Base-by-base conservation (phyloP, 306 rosid species). In the Pyrus bretschneideri region DNA sequence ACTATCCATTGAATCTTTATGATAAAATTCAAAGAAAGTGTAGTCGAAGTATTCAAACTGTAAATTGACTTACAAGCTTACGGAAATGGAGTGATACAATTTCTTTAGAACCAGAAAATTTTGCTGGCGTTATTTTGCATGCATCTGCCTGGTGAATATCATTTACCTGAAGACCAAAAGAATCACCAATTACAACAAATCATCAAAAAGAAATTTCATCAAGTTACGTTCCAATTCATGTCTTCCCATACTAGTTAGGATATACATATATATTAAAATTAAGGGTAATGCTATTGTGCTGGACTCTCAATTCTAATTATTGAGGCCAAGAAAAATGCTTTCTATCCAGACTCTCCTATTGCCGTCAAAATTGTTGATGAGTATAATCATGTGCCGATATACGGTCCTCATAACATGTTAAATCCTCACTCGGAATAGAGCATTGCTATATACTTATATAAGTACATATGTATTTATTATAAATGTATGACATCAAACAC, bases 81-180 rank as follows among this genome's bases (percentile, higher is more conserved):
- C 93, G 93, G 71, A 80, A 85, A 79, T 79, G 79, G 75, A 96
- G 98, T 0, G 90, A 83, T 57, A 89, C 98, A 5, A 92, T 90
- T 83, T 96, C 99, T 76, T 96, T 96, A 4, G 99, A 82, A 60
- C 99, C 99, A 0, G 88, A 96, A 80, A 96, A 96, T 73, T 96
- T 93, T 5, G 96, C 96, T 4, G 99, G 99, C 33, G 87, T 91
- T 52, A 96, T 76, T 82, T 96, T 96, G 86, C 99, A 96, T 2
- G 89, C 87, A 81, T 89, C 96, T 2, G 99, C 93, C 67, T 85
- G 85, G 54, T 88, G 85, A 85, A 96, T 91, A 81, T 84, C 83
- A 42, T 86, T 89, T 59, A 80, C 99, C 99, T 95, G 90, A 74
- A 80, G 4, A 63, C 59, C 65, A 62, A 71, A 72, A 72, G 35